Base-by-base conservation (phyloP, 768 basidiomycete species). In the Lactarius psammicola region DNA sequence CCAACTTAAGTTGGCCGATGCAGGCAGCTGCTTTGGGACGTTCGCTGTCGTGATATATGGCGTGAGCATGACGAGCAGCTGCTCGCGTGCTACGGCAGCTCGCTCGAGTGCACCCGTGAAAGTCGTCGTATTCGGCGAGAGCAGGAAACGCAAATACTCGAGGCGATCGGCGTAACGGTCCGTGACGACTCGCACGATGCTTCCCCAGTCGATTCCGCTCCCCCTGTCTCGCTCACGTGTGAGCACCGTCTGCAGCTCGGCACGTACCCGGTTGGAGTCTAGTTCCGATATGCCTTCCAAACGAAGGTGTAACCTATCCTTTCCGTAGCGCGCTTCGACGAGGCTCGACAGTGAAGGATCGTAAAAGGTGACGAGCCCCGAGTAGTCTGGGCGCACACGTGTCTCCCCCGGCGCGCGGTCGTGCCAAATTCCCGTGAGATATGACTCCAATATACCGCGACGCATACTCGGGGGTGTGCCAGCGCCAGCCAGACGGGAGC, bases 151-250 rank as follows among this genome's bases (percentile, higher is more conserved):
- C 9, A 80, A 63, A n/a, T 77, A 65, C 60, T 82, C 79, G 13
- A 84, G 72, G 20, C 82, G 72, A 18, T 75, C 75, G 3, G 75
- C 75, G 57, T 80, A 81, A 7, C 81, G 78, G 40, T 82, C 76
- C 2, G 76, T 72, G n/a, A 82, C 69, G 36, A 78, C 74, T 11
- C 75, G 74, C n/a, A 76, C 68, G 44, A 81, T 71, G 3, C 74
- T 73, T 30, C 70, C 70, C 82, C 83, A 83, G 67, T 84, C 80
- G 5, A 82, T 65, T 0, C 75, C 76, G 60, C 77, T 81, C 17
- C 58, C 60, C 5, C 30, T 13, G 8, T 67, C 70, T 2, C 38
- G 51, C 20, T 66, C 61, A 18, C 68, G 63, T 9, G 51, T 59
- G 13, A 79, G 68, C 15, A 74, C 67, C 0, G 71, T 69, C 13